These are phyloP conservation scores for Colletotrichum neosansevieriae DNA, from an alignment of 2,329 filamentous ascomycete species.

Conservation along the genomic window DNA sequence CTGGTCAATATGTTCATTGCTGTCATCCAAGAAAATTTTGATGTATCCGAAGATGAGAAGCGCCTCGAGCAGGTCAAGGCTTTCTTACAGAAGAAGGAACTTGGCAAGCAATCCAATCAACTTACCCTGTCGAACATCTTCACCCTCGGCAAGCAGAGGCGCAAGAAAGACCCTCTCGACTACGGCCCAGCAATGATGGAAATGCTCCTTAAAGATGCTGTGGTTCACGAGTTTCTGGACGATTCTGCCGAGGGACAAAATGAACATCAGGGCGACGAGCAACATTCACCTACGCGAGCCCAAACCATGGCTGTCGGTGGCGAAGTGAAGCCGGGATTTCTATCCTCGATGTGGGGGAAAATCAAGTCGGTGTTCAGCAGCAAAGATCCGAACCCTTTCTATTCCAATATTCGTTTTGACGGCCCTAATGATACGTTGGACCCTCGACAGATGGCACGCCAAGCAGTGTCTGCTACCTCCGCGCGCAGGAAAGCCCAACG, in stretches of 20 bases:
- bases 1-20: conserved; percentile 99
- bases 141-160: conserved; percentile 68
- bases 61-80: conserved; percentile 95
- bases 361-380: conserved; percentile 68
- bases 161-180: conserved; percentile 84
- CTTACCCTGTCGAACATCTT: conserved; percentile 81
- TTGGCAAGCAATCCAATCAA: conserved; percentile 79
- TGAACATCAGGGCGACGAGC: conserved; percentile 50
- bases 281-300: conserved; percentile 48
- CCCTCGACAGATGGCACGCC: conserved; percentile 87
- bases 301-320: conserved; percentile 54
- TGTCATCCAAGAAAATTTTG: conserved; percentile 99
- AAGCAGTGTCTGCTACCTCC: conserved; percentile 87
- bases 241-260: conserved; percentile 67
- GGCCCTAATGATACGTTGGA: conserved; percentile 83
- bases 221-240: conserved; percentile 94
- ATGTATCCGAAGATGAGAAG: conserved; percentile 98
- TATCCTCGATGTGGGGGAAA: conserved; percentile 73
- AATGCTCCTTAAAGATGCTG: conserved; percentile 95
- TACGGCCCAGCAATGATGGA: conserved; percentile 93
- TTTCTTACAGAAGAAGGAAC: conserved; percentile 90
- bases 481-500: conserved; percentile 88
- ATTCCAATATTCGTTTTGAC: conserved; percentile 79
- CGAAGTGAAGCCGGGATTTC: conserved; percentile 64
- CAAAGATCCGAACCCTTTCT: conserved; percentile 93